Evolutionary conservation across 164 flowering plant species (phyloP).

Genomic region (Houttuynia cordata): DNA sequence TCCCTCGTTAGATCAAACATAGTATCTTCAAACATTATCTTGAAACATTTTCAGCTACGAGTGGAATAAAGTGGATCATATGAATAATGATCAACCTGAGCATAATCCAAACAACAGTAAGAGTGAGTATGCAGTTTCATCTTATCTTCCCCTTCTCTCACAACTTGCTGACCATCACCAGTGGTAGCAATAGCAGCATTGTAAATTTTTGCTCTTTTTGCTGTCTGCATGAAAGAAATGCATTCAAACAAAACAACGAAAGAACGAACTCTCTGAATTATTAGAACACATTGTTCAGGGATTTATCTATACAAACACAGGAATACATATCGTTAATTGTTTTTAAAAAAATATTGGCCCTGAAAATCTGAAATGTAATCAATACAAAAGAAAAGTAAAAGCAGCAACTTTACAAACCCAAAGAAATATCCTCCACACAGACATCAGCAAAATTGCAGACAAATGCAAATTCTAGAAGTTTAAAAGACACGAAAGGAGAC

Average conservation of each 20-base stretch:
- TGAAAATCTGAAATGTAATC: no score
- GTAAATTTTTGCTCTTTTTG: slow-evolving; percentile 74
- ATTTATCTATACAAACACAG: no score
- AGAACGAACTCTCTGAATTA: not conserved
- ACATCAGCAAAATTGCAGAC: no score
- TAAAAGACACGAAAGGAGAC: not conserved
- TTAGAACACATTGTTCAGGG: not conserved
- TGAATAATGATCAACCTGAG: slow-evolving; percentile 51
- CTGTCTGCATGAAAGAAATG: slow-evolving; percentile 44
- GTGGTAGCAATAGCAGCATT: slow-evolving; percentile 83
- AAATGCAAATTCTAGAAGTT: no score
- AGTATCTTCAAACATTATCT: not conserved
- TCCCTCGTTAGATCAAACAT: slow-evolving; percentile 1
- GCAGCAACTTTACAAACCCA: no score
- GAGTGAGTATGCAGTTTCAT: slow-evolving; percentile 92
- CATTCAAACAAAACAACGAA: not conserved
- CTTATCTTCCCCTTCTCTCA: slow-evolving; percentile 79
- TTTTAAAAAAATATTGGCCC: no score
- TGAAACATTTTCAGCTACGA: not conserved
- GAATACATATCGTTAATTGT: no score
- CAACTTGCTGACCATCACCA: slow-evolving; percentile 39
- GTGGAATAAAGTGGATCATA: not conserved
- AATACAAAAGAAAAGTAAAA: no score
- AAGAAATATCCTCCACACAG: no score
- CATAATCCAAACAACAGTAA: slow-evolving; percentile 86